Base-by-base conservation (phyloP, 371 early-diverging fungal species). In the Dichotomocladium elegans region DNA sequence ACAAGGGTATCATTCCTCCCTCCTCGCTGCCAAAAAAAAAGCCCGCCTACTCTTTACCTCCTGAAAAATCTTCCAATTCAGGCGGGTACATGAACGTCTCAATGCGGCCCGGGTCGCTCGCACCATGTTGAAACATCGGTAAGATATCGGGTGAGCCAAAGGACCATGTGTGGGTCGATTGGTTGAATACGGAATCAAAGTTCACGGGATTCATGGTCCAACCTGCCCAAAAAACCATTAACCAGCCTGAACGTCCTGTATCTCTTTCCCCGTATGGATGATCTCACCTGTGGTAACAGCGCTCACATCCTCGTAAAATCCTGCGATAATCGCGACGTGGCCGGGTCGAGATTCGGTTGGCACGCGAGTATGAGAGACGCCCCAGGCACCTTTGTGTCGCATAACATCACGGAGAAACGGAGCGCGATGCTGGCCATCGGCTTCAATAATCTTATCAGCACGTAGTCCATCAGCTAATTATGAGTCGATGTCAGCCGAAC, bases 341-440 rank as follows among this genome's bases (percentile, higher is more conserved):
- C 98, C 96, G 26, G 98, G 98, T n/a, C 98, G 81, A 30, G 93
- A 92, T 74, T 97, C 98, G 17, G 98, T 97, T 12, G 98, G 98
- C n/a, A 96, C 95, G 28, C 93, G 87, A 2, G 96, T 95, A 63
- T 95, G 94, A 33, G 94, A 94, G 5, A 96, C 86, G 21, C 98
- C 98, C 90, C 91, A 95, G 3, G 86, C 73, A 11, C 91, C 96
- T 37, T 81, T 56, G 5, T 73, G 68, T 42, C 74, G 57, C 29
- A 91, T 74, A 25, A 89, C 70, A 17, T 68, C 52, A 19, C 83
- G 74, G 54, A 97, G 64, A 57, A 70, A 94, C 2, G 95, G 95
- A 9, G 95, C 92, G 17, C 80, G 78, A 8, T 73, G 74, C 15
- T 66, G 33, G 3, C 67, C 55, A 41, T 77, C 67, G 21, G 71